Percentiles rank a stretch among this genome's conserved stretches.
Conservation (phyloP, 306 rosid species). For the Calophaca sinica region DNA sequence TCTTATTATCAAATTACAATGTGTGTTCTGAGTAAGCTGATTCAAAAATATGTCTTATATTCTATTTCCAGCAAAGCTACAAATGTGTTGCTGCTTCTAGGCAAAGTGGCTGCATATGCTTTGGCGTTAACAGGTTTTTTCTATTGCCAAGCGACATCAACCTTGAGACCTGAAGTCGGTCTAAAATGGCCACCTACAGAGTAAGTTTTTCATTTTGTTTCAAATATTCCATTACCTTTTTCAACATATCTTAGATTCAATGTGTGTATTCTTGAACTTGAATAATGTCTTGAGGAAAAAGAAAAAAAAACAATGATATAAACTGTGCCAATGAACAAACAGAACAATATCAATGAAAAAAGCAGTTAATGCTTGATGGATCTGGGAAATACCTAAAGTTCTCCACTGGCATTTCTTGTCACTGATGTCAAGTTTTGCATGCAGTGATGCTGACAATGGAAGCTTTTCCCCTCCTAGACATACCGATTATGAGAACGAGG, state of each 20-base stretch:
- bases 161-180: conserved; percentile 56
- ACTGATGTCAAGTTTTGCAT: conserved; percentile 45
- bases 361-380: conserved; percentile 33
- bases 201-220: conserved; percentile 62
- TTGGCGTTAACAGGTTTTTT: conserved; percentile 81
- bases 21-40: conserved; percentile 41
- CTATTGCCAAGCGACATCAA: conserved; percentile 73
- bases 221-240: conserved; percentile 14
- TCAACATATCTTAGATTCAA: background rate
- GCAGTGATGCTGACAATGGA: conserved; percentile 47
- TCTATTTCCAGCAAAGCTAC: conserved; percentile 76
- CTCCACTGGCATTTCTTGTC: conserved; percentile 27
- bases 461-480: conserved; percentile 37
- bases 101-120: conserved; percentile 78
- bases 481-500: conserved; percentile 47
- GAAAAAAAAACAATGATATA: conserved; percentile 28
- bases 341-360: background rate
- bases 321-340: conserved; percentile 5
- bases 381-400: conserved; percentile 26
- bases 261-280: background rate
- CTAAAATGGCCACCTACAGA: conserved; percentile 54
- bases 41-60: conserved; percentile 53
- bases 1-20: conserved; percentile 14
- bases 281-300: conserved; percentile 24
- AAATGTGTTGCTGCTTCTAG: conserved; percentile 75